Conservation (phyloP, 208 protist species). For the Leishmania mexicana region DNA sequence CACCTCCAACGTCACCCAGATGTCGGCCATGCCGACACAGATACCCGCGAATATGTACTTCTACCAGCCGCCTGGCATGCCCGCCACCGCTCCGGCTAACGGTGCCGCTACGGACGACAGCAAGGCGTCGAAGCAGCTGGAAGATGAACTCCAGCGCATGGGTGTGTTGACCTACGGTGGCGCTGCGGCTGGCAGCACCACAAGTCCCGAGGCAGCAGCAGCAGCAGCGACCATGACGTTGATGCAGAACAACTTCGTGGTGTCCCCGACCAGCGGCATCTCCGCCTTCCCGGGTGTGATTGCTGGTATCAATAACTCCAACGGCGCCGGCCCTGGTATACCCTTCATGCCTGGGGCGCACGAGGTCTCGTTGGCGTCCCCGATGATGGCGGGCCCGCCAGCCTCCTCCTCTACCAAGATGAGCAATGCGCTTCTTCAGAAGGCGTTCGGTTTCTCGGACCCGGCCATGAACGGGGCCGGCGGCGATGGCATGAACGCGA, state of each 20-base stretch:
- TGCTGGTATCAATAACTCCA: slow-evolving; percentile 11
- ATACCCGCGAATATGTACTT: slow-evolving; percentile 27
- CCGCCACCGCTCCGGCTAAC: slow-evolving; percentile 15
- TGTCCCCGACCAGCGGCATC: slow-evolving; percentile 17
- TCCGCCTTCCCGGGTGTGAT: slow-evolving; percentile 28
- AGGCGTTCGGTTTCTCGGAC: slow-evolving; percentile 30
- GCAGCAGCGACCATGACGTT: slow-evolving; percentile 23
- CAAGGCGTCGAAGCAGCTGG: slow-evolving; percentile 33
- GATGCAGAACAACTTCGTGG: slow-evolving; percentile 32
- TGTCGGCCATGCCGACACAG: slow-evolving; percentile 17
- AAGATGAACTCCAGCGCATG: slow-evolving; percentile 42
- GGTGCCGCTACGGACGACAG: neutral
- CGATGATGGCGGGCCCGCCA: slow-evolving; percentile 18
- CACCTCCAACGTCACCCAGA: slow-evolving; percentile 9
- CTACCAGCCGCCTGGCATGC: slow-evolving; percentile 18
- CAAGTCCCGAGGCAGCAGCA: slow-evolving; percentile 10
- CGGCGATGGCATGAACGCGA: slow-evolving; percentile 44
- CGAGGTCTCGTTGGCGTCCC: slow-evolving; percentile 18
- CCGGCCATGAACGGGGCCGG: slow-evolving; percentile 19
- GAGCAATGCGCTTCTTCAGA: slow-evolving; percentile 32
- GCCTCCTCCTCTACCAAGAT: slow-evolving; percentile 23
- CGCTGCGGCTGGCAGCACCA: slow-evolving; percentile 18
- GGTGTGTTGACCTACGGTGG: slow-evolving; percentile 23
- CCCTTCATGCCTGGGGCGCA: slow-evolving; percentile 19
- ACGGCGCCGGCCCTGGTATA: slow-evolving; percentile 12